Conservation (phyloP, 495 filamentous ascomycete species). For the Daldinia bambusicola region DNA sequence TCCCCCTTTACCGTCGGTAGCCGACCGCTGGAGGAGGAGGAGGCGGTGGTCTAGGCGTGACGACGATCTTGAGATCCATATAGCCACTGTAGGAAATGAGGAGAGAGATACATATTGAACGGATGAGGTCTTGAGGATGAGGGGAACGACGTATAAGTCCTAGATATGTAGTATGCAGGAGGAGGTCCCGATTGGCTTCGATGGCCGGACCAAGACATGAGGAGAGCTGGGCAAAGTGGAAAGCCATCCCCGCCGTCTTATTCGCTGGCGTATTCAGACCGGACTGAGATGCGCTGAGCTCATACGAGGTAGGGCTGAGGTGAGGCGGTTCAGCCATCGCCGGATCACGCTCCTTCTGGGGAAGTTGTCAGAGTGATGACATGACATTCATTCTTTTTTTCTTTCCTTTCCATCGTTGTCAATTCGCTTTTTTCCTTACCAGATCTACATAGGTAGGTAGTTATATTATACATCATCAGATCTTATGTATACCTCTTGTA, state of each 20-base stretch:
- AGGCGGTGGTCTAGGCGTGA: too few species aligned
- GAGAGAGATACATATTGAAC: too few species aligned
- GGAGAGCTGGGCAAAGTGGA: neutral
- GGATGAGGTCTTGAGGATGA: too few species aligned
- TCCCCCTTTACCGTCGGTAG: too few species aligned
- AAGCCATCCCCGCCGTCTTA: neutral
- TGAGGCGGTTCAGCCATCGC: slow-evolving; percentile 14
- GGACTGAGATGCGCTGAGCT: slow-evolving; percentile 4
- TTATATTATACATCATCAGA: neutral
- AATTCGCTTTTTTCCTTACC: too few species aligned
- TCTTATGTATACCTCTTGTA: neutral
- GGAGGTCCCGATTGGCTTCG: too few species aligned
- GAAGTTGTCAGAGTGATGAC: too few species aligned
- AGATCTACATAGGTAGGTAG: neutral
- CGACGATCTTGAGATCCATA: too few species aligned
- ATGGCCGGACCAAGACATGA: neutral
- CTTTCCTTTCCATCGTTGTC: neutral
- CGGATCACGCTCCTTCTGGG: neutral
- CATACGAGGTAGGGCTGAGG: slow-evolving; percentile 25
- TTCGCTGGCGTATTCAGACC: neutral
- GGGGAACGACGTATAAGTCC: too few species aligned
- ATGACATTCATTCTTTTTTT: neutral
- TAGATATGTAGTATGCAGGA: too few species aligned
- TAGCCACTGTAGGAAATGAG: too few species aligned
- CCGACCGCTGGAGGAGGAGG: too few species aligned